These are phyloP conservation scores for Astrothelium subdiscretum DNA, from an alignment of 495 filamentous ascomycete genomes.

Conservation along the genomic window DNA sequence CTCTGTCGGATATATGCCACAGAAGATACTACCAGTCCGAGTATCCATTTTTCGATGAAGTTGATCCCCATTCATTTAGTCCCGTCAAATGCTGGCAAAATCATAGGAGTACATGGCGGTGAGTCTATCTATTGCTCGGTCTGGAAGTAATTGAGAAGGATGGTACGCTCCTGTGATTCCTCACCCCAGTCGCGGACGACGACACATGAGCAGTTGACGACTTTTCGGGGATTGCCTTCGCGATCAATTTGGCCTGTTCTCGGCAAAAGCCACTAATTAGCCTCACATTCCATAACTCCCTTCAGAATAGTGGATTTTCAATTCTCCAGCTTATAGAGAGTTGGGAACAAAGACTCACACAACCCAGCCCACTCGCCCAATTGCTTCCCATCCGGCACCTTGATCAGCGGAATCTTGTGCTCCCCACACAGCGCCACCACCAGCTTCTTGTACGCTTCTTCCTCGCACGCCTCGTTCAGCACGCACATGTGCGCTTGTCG, in stretches of 20 bases:
- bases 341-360: constrained; percentile 53
- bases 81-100: background rate
- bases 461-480: constrained; percentile 96
- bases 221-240: constrained; percentile 98
- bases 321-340: constrained; percentile 4
- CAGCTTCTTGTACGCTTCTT: constrained; percentile 99
- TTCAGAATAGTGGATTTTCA: background rate
- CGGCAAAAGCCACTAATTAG: background rate
- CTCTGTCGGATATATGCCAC: background rate
- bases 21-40: background rate
- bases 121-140: constrained; percentile 52
- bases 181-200: constrained; percentile 99
- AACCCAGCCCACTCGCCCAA: constrained; percentile 99
- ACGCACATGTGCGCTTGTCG: constrained; percentile 99
- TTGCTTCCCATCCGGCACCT: constrained; percentile 99
- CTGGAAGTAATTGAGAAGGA: constrained; percentile 99
- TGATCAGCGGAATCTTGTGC: constrained; percentile 99
- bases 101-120: background rate
- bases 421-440: constrained; percentile 95
- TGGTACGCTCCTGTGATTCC: constrained; percentile 93
- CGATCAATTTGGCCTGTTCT: constrained; percentile 83
- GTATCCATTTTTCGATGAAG: background rate
- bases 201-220: constrained; percentile 99
- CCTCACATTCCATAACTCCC: background rate
- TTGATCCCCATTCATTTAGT: background rate